phyloP scores from a whole-genome alignment of 2,329 filamentous ascomycete species.

The Aspergillus tanneri region DNA sequence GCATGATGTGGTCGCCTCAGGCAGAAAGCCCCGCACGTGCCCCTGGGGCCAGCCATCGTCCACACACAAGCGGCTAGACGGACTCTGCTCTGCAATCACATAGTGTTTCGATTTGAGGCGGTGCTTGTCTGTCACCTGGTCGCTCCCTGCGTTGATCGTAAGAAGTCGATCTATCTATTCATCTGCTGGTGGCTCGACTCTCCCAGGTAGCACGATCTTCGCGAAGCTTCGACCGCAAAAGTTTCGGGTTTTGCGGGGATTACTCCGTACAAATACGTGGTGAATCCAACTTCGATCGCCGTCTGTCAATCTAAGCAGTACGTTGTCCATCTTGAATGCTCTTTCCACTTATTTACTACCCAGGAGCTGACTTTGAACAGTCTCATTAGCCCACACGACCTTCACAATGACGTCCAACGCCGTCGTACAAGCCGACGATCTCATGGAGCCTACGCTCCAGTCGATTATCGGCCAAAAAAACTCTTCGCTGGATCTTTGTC shows the following conservation, averaged over 20 bases:
- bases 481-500: conserved; percentile 97
- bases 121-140: background rate
- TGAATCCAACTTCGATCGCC: conserved; percentile 3
- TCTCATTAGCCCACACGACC: conserved; percentile 2
- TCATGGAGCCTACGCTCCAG: conserved; percentile 88
- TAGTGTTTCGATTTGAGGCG: background rate
- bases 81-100: background rate
- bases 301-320: background rate
- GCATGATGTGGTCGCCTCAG: conserved; percentile 19
- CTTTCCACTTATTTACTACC: background rate
- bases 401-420: conserved; percentile 44
- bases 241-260: conserved; percentile 12
- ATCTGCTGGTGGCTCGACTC: background rate
- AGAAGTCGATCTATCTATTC: too few relatives aligned
- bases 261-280: conserved; percentile 14
- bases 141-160: too few relatives aligned
- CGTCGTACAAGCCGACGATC: conserved; percentile 59
- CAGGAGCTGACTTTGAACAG: background rate
- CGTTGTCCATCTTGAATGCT: background rate
- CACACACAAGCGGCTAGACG: background rate
- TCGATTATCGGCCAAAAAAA: conserved; percentile 92
- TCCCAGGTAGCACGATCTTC: conserved; percentile 18
- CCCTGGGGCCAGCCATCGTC: background rate
- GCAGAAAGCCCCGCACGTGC: conserved; percentile 23
- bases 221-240: conserved; percentile 32